Base-by-base conservation (phyloP, 805 yeast species). In the Wickerhamomyces chambardii region DNA sequence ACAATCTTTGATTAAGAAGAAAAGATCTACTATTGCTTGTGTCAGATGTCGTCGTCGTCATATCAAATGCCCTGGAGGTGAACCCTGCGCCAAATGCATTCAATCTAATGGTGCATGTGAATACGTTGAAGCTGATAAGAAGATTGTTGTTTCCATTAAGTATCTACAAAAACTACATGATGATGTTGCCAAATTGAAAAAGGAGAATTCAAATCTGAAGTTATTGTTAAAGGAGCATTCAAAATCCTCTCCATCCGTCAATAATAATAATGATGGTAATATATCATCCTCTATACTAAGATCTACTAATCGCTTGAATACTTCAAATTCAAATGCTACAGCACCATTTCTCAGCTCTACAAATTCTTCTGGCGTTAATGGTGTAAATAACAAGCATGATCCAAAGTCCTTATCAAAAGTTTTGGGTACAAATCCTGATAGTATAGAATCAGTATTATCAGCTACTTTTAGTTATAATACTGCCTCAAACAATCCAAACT, bases 41-140 rank as follows among this genome's bases (percentile, higher is more conserved):
- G 70, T 72, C 3, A 59, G 84, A 31, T 83, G 92, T 50, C 64
- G 90, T 24, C 68, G 73, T 32, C 65, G 86, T 35, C 92, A 83
- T 55, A 74, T 79, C 30, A 72, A 81, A 42, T 83, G 92, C 49
- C 85, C 85, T 12, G 87, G 87, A 2, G 85, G 84, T 2, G 72
- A 77, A 32, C 86, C 87, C 0, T 83, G 92, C 51, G 55, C 61
- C 34, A 76, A 76, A 47, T 83, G 92, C 50, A 56, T 55, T 12
- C 51, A 65, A 33, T 73, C 80, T 14, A 68, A 65, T 33, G 60
- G 75, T 4, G 63, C 64, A 17, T 83, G 92, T 58, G 86, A 79
- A 46, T 83, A 80, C 44, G 68, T 73, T 15, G 85, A 78, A 48
- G 84, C 79, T 9, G 83, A 79, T 34, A 78, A 73, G 58, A 80